Conservation (phyloP, 768 basidiomycete genomes). For the Steccherinum ochraceum region DNA sequence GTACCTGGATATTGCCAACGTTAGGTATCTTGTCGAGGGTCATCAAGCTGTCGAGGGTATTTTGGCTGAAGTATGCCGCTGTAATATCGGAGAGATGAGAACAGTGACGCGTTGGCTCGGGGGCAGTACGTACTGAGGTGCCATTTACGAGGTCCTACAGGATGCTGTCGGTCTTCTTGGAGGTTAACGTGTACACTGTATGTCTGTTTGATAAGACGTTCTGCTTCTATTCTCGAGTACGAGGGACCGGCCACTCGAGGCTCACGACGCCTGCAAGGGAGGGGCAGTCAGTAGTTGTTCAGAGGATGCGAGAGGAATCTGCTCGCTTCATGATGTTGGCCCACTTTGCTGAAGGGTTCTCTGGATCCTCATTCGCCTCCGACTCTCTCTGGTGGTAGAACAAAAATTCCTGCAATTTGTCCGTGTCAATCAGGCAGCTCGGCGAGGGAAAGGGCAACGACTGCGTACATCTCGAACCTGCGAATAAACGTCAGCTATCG, state of each 20-base stretch:
- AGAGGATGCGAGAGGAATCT: slow-evolving; percentile 10
- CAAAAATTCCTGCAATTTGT: slow-evolving; percentile 43
- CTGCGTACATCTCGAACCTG: neutral
- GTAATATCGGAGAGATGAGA: slow-evolving; percentile 9
- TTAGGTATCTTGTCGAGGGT: slow-evolving; percentile 68
- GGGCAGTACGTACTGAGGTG: slow-evolving; percentile 37
- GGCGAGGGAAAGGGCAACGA: neutral
- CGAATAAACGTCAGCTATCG: neutral
- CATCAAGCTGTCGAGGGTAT: slow-evolving; percentile 60
- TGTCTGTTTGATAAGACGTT: slow-evolving; percentile 49
- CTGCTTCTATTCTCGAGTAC: slow-evolving; percentile 21
- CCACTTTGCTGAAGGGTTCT: slow-evolving; percentile 59
- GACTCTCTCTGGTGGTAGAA: slow-evolving; percentile 47
- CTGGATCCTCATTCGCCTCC: slow-evolving; percentile 33
- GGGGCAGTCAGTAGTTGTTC: slow-evolving; percentile 10
- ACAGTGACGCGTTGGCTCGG: neutral
- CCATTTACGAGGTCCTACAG: slow-evolving; percentile 42
- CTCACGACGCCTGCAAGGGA: slow-evolving; percentile 30
- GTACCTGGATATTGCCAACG: slow-evolving; percentile 59
- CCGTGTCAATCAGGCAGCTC: neutral
- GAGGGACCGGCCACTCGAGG: slow-evolving; percentile 32
- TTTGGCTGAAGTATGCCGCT: slow-evolving; percentile 86
- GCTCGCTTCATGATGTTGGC: slow-evolving; percentile 32
- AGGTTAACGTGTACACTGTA: slow-evolving; percentile 45
- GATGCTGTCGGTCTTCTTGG: slow-evolving; percentile 35